A percentile compares a stretch with the other conserved stretches of the same genome.
These are phyloP conservation scores for Aspergillus baeticus DNA, from an alignment of 495 filamentous ascomycete genomes.

Conservation along the genomic window DNA sequence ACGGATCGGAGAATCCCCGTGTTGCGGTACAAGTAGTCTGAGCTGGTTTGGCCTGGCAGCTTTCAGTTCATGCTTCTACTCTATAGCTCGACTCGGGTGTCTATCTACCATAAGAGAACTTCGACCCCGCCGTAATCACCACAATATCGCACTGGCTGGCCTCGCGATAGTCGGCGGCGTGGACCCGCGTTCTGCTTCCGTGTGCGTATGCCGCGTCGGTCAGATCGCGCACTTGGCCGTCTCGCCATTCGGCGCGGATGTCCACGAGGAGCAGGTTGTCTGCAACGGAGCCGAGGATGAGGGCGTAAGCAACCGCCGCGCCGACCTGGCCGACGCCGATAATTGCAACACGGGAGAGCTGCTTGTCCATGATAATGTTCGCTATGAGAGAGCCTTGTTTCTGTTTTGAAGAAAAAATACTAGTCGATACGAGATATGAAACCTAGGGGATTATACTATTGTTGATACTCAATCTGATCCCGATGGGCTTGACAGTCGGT, in stretches of 20 bases:
- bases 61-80: neutral
- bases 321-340: conserved; percentile 42
- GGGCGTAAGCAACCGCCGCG: conserved; percentile 39
- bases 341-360: conserved; percentile 16
- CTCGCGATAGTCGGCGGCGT: conserved; percentile 35
- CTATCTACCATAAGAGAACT: conserved; percentile 15
- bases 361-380: too few relatives aligned
- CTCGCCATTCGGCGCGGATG: conserved; percentile 29
- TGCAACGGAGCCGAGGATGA: conserved; percentile 38
- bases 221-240: conserved; percentile 47
- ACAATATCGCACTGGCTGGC: conserved; percentile 45
- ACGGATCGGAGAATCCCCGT: conserved; percentile 35
- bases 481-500: too few relatives aligned
- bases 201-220: conserved; percentile 37
- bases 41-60: conserved; percentile 35
- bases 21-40: conserved; percentile 41
- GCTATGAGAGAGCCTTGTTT: too few relatives aligned
- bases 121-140: conserved; percentile 46
- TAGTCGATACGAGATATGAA: too few relatives aligned
- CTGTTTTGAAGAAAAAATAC: too few relatives aligned
- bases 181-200: conserved; percentile 29
- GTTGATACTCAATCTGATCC: too few relatives aligned
- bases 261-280: conserved; percentile 45
- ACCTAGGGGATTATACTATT: too few relatives aligned
- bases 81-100: neutral